Evolutionary conservation across 2,329 filamentous ascomycete genomes (phyloP).

Genomic region (Clonostachys sp.): DNA sequence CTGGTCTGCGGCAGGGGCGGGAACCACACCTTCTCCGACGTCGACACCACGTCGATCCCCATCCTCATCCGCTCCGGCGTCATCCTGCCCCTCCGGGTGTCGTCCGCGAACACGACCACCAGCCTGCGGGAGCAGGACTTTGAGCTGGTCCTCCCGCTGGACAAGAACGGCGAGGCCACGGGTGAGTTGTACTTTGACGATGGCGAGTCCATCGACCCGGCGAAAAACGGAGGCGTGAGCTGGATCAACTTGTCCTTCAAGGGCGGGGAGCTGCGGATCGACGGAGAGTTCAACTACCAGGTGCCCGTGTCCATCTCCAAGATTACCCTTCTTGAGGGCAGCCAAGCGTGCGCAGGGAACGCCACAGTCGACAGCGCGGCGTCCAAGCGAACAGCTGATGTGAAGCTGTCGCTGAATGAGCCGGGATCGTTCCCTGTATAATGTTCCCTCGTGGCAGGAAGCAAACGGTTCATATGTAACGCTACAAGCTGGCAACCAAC

Average conservation of each 20-base stretch:
- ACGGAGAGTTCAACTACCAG: slow-evolving; percentile 49
- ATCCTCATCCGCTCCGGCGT: slow-evolving; percentile 62
- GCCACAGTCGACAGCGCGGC: not conserved
- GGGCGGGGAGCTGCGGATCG: slow-evolving; percentile 41
- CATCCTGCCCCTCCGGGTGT: slow-evolving; percentile 57
- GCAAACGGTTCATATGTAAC: not conserved
- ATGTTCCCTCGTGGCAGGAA: not conserved
- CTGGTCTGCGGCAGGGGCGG: slow-evolving; percentile 32
- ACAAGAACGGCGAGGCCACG: slow-evolving; percentile 53
- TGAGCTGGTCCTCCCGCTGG: slow-evolving; percentile 65
- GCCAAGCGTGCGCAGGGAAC: not conserved
- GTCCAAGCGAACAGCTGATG: not conserved
- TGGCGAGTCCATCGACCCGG: slow-evolving; percentile 62
- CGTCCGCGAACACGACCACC: slow-evolving; percentile 57
- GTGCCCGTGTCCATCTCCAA: slow-evolving; percentile 36
- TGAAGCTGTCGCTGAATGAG: slow-evolving; percentile 6
- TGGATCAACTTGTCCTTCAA: slow-evolving; percentile 57
- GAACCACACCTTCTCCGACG: slow-evolving; percentile 24
- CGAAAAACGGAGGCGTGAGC: slow-evolving; percentile 29
- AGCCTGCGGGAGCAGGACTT: slow-evolving; percentile 62
- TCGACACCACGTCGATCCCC: slow-evolving; percentile 48
- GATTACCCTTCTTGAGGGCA: slow-evolving; percentile 37
- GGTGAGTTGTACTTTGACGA: slow-evolving; percentile 77
- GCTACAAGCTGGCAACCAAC: no score
- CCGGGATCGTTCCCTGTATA: slow-evolving; percentile 2